Evolutionary conservation across 2,329 filamentous ascomycete genomes (phyloP), one percentile per base, ranked within the genome.

Genomic region (Gaeumannomyces tritici): DNA sequence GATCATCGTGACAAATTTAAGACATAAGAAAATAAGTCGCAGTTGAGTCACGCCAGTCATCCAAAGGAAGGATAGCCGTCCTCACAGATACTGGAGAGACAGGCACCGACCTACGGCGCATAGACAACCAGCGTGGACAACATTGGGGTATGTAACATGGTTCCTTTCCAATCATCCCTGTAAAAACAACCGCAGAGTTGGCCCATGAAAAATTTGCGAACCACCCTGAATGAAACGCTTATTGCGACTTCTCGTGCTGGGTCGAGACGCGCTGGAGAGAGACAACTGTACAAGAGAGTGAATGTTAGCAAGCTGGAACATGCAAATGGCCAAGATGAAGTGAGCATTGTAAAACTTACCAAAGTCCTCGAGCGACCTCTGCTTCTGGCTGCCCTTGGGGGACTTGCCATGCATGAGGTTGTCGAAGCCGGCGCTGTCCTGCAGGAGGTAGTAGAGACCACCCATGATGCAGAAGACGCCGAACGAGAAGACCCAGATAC

Each of bases 391-490:
- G 76, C 88, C 87, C 83, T 92, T 91, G 68, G 86, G 85, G 66
- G 87, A 89, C 81, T 93, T 93, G 73, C 91, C 90, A 79, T 96
- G 91, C 89, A 96, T 95, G 66, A 96, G 82, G 80, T 95, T 93
- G 78, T 96, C 90, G 75, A 96, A 96, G 66, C 88, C 88, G 65
- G 83, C 77, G 71, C 87, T 91, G 74, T 89, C 89, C 75, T 93
- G 88, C 72, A 96, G 84, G 71, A 95, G 83, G 80, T 92, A 93
- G 79, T 90, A 90, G 65, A 83, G 73, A 73, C 80, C 79, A 66
- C 85, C 87, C 80, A 90, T 82, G 68, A 89, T 81, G 73, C 86
- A 91, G 82, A 96, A 95, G 71, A 96, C 82, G 74, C 91, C 92
- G 73, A 96, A 91, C 21, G 91, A 93, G 82, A 93, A 95, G 71